Conservation (phyloP, 495 filamentous ascomycete genomes). For the Aspergillus hancockii region DNA sequence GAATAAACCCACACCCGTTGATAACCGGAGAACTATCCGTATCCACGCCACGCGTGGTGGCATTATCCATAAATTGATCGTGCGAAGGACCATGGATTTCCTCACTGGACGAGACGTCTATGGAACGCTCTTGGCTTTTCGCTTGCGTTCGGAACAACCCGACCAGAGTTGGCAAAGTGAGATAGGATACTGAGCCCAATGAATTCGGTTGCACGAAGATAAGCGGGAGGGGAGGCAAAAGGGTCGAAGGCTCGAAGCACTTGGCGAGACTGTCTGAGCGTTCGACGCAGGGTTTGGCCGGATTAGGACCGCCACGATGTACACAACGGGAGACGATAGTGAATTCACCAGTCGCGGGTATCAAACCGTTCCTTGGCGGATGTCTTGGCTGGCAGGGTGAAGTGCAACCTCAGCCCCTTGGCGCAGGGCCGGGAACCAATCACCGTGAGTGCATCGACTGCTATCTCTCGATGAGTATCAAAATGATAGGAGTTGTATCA, state of each 20-base stretch:
- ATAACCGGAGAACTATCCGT: not conserved
- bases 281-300: not conserved
- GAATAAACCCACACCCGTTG: not conserved
- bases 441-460: not conserved
- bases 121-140: not conserved
- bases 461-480: not conserved
- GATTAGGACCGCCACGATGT: not conserved
- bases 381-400: conserved; percentile 20
- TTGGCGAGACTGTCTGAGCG: not conserved
- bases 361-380: conserved; percentile 2
- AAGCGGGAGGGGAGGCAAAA: not conserved
- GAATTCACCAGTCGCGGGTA: not conserved
- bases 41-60: not conserved
- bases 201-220: not conserved
- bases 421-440: not conserved
- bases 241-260: not conserved
- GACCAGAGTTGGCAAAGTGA: not conserved
- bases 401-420: conserved; percentile 23
- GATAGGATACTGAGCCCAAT: not conserved
- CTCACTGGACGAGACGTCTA: not conserved
- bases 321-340: not conserved
- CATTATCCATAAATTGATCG: not conserved
- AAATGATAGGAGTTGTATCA: conserved; percentile 1
- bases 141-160: not conserved
- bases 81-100: not conserved